Evolutionary conservation across 768 basidiomycete genomes (phyloP), one percentile per base, ranked within the genome.

Genomic region (Nidularia sp.): DNA sequence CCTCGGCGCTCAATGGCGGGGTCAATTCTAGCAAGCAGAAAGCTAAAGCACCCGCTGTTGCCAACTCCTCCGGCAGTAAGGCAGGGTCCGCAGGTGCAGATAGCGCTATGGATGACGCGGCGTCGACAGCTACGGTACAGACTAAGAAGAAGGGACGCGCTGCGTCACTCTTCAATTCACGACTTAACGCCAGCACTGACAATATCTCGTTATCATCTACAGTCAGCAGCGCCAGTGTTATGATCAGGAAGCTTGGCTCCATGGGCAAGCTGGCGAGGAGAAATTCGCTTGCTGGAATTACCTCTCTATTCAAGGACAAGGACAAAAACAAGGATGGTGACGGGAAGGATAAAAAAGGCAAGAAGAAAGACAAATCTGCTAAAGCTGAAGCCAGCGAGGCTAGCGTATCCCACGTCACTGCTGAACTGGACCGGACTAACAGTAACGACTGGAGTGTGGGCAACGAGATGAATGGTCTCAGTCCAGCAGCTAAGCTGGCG

Each of bases 171-270:
- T 92, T 96, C 76, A 93, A 93, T 67, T 83, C 89, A 56, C 85
- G 88, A 57, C 70, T 90, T 60, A 96, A 97, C 65, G 83, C 85
- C 42, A 89, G 86, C 50, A 95, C 92, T 42, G 94, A 96, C 68
- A 97, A 96, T 66, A 93, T 96, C 55, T 93, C 91, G 22, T 77
- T 96, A 36, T 86, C 85, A 22, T 91, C 88, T 7, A 94, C 93
- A 35, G 92, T 93, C 61, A 88, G 86, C 48, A 90, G 86, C 35
- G 93, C 93, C 13, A 90, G 87, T 33, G 85, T 95, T 64, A 93
- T 96, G 78, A 95, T 97, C 61, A 83, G 95, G 58, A 98, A 97
- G 73, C 84, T 98, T 45, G 90, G 95, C 2, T 85, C 85, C 36
- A 86, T 97, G 70, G 91, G 92, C 33, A 92, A 90, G 68, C 79